Base-by-base conservation (phyloP, 345 rosid species). In the Ceriops tagal region DNA sequence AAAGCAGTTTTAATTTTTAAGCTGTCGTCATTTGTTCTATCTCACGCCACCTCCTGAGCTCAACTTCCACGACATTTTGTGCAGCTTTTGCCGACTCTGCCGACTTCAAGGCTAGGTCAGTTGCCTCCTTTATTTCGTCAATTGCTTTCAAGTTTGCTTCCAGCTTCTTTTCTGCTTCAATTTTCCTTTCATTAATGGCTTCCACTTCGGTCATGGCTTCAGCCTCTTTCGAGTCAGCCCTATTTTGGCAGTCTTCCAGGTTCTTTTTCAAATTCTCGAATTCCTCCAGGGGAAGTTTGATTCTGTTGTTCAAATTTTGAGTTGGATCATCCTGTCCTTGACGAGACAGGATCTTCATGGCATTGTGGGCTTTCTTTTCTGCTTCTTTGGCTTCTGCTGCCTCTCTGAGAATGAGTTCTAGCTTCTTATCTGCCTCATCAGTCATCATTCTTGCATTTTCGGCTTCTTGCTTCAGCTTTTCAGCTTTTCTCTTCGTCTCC, bases 71-170 rank as follows among this genome's bases (percentile, higher is more conserved):
- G 46, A 75, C 80, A 21, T 32, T 80, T 77, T 86, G 82, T 4
- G 96, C 97, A 0, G 93, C 85, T 69, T 87, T 89, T 6, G 97
- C 90, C 63, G 71, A 73, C 58, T 87, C 87, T 18, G 90, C 89
- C 30, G 93, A 83, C 76, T 77, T 89, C 77, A 88, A 67, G 43
- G 98, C 99, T 57, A 84, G 35, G 1, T 85, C 96, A 1, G 88
- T 92, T 8, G 92, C 97, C 8, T 79, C 77, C 39, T 88, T 76
- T 66, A 92, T 85, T 78, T 90, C 92, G 76, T 84, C 86, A 1
- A 88, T 76, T 6, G 88, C 88, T 71, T 80, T 81, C 67, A 85
- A 57, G 43, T 70, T 82, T 6, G 81, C 89, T 67, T 70, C 89
- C 67, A 87, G 13, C 58, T 83, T 84, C n/a, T 39, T 74, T 43